These are phyloP conservation scores for Apiotrichum sp. DNA, from an alignment of 1,284 basidiomycete genomes.

Conservation along the genomic window DNA sequence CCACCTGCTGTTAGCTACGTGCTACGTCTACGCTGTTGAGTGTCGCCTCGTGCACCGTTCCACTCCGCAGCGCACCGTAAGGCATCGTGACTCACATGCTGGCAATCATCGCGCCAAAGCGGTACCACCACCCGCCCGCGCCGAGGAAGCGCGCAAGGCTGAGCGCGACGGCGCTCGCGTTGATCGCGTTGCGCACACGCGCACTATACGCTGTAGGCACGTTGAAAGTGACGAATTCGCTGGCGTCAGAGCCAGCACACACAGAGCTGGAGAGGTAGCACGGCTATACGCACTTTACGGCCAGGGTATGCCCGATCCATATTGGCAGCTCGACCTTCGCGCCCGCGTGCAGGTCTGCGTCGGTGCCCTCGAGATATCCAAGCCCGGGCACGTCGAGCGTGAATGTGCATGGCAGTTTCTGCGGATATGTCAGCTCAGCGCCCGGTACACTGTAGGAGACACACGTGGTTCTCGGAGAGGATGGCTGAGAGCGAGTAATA, in stretches of 20 bases:
- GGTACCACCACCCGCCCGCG: conserved; percentile 81
- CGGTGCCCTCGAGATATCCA: conserved; percentile 76
- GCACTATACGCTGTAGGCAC: conserved; percentile 68
- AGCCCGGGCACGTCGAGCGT: conserved; percentile 74
- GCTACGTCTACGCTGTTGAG: too few species aligned
- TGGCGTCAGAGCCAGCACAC: conserved; percentile 29
- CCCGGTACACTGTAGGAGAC: not conserved
- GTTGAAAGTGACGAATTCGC: conserved; percentile 78
- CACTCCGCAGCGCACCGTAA: too few species aligned
- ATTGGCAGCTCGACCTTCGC: conserved; percentile 73
- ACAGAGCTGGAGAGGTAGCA: not conserved
- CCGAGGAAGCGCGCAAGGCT: conserved; percentile 72
- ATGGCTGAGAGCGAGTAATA: conserved; percentile 84
- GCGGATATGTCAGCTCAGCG: not conserved
- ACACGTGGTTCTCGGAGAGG: conserved; percentile 78
- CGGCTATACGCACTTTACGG: conserved; percentile 59
- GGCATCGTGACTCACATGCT: conserved; percentile 25
- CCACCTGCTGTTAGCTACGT: conserved; percentile 10
- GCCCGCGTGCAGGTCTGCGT: conserved; percentile 66
- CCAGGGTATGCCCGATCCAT: conserved; percentile 77
- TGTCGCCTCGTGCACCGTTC: too few species aligned
- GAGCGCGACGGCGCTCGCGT: conserved; percentile 74
- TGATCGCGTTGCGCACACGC: conserved; percentile 73
- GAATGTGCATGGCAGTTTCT: conserved; percentile 89
- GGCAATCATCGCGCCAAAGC: conserved; percentile 74